Evolutionary conservation across 2,329 filamentous ascomycete genomes (phyloP), one percentile per base, ranked within the genome.

Genomic region (Graphiopsis chlorocephala): DNA sequence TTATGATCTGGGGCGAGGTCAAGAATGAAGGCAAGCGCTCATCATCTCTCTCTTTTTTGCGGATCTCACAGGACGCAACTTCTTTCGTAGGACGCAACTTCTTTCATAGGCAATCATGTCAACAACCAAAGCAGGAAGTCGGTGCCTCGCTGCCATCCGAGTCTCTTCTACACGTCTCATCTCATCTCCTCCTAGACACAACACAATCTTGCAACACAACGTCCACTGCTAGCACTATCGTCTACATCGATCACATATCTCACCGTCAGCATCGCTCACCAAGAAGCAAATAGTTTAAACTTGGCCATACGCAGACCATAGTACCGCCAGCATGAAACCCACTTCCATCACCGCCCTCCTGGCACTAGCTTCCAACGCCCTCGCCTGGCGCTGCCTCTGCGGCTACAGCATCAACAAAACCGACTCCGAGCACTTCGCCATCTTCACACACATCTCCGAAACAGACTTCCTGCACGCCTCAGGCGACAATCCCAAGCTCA

Each of bases 391-490:
- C 67, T 93, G 91, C 78, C 85, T 90, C 71, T 94, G 91, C 73
- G 91, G 90, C 60, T 93, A 92, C 75, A 83, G 83, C 3, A 76
- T 88, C 52, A 80, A 79, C 66, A 76, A 81, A 45, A 81, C 79
- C n/a, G 72, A 77, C 53, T 76, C 78, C 29, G 68, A 73, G 4
- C 65, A 71, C 7, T 71, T 76, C 55, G 77, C 81, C 47, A 72
- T 90, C 61, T 93, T 90, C 74, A 91, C 88, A 2, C 87, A 93
- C 66, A 73, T 87, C 12, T 76, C 91, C 60, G 90, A 93, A 73
- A 88, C 88, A 23, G 88, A 93, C 77, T 93, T 80, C 11, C 62
- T 79, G 14, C 74, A 76, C 66, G 76, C 77, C 20, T 74, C 76
- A 35, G 76, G 78, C 59, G 68, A 79, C 50, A 78, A 35, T 10